phyloP scores from a whole-genome alignment of 108 stramenopile species.

The Pseudonitzschia delicatissima region DNA sequence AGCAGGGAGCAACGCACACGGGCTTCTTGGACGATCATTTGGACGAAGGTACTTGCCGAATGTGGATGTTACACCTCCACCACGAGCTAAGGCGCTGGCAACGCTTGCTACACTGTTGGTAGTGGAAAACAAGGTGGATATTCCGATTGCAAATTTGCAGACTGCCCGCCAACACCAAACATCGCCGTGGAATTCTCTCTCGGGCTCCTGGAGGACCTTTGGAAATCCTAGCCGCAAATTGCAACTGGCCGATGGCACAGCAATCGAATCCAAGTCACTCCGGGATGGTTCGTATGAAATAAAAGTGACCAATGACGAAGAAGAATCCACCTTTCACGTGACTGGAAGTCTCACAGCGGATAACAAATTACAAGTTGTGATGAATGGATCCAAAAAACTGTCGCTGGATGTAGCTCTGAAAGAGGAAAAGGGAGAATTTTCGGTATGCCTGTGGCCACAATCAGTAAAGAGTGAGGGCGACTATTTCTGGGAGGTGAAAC shows the following conservation, averaged over 20 bases:
- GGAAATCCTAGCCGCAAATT: slow-evolving; percentile 11
- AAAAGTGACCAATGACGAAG: slow-evolving; percentile 3
- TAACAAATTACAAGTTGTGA: slow-evolving; percentile 21
- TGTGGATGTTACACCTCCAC: slow-evolving; percentile 37
- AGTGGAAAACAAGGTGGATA: too few relatives aligned
- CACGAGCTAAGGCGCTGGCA: slow-evolving; percentile 8
- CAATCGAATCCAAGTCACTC: slow-evolving; percentile 27
- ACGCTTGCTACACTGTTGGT: slow-evolving; percentile 8
- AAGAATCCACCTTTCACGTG: slow-evolving; percentile 13
- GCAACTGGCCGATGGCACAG: slow-evolving; percentile 15
- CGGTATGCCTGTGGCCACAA: slow-evolving; percentile 50
- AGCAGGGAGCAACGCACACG: slow-evolving; percentile 72
- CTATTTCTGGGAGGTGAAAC: slow-evolving; percentile 28
- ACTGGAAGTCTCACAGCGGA: slow-evolving; percentile 15
- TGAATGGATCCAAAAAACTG: slow-evolving; percentile 22
- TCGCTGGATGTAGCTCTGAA: slow-evolving; percentile 8
- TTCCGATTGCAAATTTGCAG: slow-evolving; percentile 40
- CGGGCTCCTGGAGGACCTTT: slow-evolving; percentile 51
- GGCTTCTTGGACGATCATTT: slow-evolving; percentile 68
- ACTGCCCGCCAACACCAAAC: slow-evolving; percentile 1
- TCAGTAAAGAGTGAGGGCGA: background rate
- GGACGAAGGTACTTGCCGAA: slow-evolving; percentile 24
- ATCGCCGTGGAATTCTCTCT: slow-evolving; percentile 38
- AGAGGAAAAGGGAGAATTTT: slow-evolving; percentile 19
- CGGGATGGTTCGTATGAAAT: slow-evolving; percentile 55